Conservation (phyloP, 352 stramenopile species). For the Globisporangium heterothallicum region DNA sequence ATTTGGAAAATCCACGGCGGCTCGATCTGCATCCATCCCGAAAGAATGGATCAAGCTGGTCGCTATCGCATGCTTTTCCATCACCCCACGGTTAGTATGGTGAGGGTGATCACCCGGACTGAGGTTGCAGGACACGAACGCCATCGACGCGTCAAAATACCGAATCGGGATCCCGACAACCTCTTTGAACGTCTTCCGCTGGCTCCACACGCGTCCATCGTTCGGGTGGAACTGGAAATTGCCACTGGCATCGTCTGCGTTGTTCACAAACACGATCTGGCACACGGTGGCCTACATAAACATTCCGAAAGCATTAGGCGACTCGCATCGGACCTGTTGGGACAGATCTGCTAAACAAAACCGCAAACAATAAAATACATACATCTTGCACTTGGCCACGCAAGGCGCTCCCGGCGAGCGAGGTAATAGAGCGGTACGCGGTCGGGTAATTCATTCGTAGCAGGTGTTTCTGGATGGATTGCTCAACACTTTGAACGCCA, state of each 20-base stretch:
- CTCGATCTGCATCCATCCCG: conserved; percentile 68
- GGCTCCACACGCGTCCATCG: conserved; percentile 64
- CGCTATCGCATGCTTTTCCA: conserved; percentile 49
- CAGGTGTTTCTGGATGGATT: conserved; percentile 63
- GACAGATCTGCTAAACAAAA: no score
- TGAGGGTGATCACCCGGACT: conserved; percentile 15
- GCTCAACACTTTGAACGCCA: conserved; percentile 57
- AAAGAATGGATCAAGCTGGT: conserved; percentile 76
- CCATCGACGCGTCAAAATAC: conserved; percentile 82
- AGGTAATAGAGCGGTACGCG: conserved; percentile 72
- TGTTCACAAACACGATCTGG: conserved; percentile 85
- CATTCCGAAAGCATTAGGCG: not conserved
- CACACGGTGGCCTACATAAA: conserved; percentile 50
- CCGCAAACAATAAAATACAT: conserved; percentile 22
- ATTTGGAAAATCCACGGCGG: conserved; percentile 75
- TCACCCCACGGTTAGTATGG: conserved; percentile 23
- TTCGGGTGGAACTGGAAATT: conserved; percentile 71
- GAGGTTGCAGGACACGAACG: conserved; percentile 80
- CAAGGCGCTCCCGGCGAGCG: conserved; percentile 58
- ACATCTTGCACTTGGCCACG: conserved; percentile 63
- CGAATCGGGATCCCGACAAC: conserved; percentile 75
- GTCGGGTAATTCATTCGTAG: conserved; percentile 77
- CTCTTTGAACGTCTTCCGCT: conserved; percentile 71
- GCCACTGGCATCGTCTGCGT: conserved; percentile 70
- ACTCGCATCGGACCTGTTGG: no score